Percentiles rank a stretch among this genome's conserved stretches.
Conservation (phyloP, 306 rosid species). For the Prunus mongolica region DNA sequence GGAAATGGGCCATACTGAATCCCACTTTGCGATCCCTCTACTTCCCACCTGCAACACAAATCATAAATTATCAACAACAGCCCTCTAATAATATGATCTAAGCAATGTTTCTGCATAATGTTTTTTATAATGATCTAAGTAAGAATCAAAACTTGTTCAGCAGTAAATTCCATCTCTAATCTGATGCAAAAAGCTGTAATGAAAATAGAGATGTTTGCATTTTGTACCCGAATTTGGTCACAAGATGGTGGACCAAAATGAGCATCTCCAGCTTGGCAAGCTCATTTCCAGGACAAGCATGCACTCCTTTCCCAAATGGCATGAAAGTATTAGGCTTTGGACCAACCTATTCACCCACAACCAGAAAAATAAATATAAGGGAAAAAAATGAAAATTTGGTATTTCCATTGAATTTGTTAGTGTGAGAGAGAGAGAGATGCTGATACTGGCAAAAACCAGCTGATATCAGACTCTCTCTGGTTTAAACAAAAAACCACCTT, state of each 20-base stretch:
- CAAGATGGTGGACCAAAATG: slow-evolving; percentile 63
- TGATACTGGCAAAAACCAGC: background rate
- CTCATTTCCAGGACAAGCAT: slow-evolving; percentile 90
- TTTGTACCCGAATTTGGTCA: slow-evolving; percentile 62
- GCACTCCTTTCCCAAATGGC: slow-evolving; percentile 92
- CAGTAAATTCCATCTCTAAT: too few species aligned
- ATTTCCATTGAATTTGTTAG: background rate
- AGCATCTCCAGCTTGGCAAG: slow-evolving; percentile 82
- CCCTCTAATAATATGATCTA: background rate
- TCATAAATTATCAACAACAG: background rate
- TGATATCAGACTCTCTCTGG: background rate
- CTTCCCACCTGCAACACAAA: slow-evolving; percentile 71
- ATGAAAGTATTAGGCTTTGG: slow-evolving; percentile 73
- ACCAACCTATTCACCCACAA: slow-evolving; percentile 37
- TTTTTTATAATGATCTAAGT: too few species aligned
- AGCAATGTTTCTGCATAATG: background rate
- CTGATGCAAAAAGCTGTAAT: too few species aligned
- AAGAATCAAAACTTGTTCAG: too few species aligned
- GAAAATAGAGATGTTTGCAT: background rate
- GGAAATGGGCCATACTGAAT: slow-evolving; percentile 90
- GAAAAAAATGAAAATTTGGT: background rate
- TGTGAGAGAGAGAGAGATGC: background rate
- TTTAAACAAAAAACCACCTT: too few species aligned
- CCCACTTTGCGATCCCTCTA: slow-evolving; percentile 56
- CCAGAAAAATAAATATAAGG: background rate